Base-by-base conservation (phyloP, 768 basidiomycete species). In the Suillus weaverae region DNA sequence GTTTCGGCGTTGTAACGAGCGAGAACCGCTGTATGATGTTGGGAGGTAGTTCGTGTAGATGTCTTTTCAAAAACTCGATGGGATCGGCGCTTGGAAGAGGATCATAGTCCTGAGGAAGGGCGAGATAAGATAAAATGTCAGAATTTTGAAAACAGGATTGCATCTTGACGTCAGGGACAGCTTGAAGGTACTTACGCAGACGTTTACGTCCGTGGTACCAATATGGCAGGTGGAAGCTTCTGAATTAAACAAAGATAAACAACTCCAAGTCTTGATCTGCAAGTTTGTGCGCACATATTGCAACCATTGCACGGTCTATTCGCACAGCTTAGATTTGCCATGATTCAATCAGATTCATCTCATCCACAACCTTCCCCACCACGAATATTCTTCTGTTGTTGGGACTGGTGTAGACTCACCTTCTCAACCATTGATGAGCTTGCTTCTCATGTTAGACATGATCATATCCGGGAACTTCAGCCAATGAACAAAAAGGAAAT, bases 11-110 rank as follows among this genome's bases (percentile, higher is more conserved):
- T 36, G 82, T 81, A 32, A 76, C 60, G 3, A 72, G 63, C 5
- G 83, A 79, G 72, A 86, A 86, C 22, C 69, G 71, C 11, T 56
- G 62, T 11, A 86, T 78, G 35, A 92, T 72, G 70, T 92, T 82
- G 5, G 87, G 86, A n/a, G 92, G 92, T 4, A 94, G 83, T 54
- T 88, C 75, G 35, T 78, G 72, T 16, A 93, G 67, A 76, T 92
- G 83, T 65, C 76, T 80, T 10, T 70, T 73, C 62, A 95, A 82
- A 74, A 95, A 95, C 2, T 81, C 77, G 61, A 91, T 77, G 0
- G 93, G 87, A 11, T 83, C 80, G 5, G 71, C 68, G 33, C 77
- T 73, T 14, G 92, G 93, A 22, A 84, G 85, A 0, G 91, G 92
- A 35, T 75, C 71, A 70, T 89, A 88, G 68, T 85, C 81, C 0